Conservation (phyloP, 2,329 filamentous ascomycete genomes). For the Aspergillus fijiensis region DNA sequence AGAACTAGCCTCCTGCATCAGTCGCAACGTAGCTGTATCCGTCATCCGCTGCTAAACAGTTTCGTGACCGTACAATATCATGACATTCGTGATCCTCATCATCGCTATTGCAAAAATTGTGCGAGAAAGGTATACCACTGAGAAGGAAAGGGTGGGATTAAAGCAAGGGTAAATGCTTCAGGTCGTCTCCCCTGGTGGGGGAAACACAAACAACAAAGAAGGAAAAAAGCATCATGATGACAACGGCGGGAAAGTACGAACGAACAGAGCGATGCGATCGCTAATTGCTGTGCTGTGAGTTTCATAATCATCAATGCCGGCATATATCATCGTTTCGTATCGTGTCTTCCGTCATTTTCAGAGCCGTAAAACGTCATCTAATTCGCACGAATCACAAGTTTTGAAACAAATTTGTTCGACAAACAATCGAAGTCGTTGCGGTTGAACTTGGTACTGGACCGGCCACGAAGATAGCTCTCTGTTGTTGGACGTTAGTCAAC, state of each 20-base stretch:
- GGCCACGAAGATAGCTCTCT: constrained; percentile 85
- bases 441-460: constrained; percentile 79
- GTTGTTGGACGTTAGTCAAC: constrained; percentile 44
- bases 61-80: constrained; percentile 41
- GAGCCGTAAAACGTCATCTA: constrained; percentile 45
- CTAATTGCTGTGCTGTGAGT: constrained; percentile 21
- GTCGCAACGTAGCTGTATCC: constrained; percentile 26
- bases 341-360: constrained; percentile 22
- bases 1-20: constrained; percentile 25
- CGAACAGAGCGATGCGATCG: constrained; percentile 24
- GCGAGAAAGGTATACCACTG: constrained; percentile 40
- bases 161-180: constrained; percentile 25
- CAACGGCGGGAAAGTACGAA: constrained; percentile 23
- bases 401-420: constrained; percentile 96
- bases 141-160: constrained; percentile 34
- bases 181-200: constrained; percentile 2
- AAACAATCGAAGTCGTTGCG: constrained; percentile 89
- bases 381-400: constrained; percentile 93
- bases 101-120: constrained; percentile 38
- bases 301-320: constrained; percentile 28
- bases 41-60: constrained; percentile 24
- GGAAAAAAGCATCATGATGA: constrained; percentile 18
- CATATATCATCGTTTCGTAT: constrained; percentile 33
- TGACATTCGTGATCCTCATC: constrained; percentile 45
- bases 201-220: constrained; percentile 12